Evolutionary conservation across 495 filamentous ascomycete species (phyloP).

Genomic region (Poronia punctata): DNA sequence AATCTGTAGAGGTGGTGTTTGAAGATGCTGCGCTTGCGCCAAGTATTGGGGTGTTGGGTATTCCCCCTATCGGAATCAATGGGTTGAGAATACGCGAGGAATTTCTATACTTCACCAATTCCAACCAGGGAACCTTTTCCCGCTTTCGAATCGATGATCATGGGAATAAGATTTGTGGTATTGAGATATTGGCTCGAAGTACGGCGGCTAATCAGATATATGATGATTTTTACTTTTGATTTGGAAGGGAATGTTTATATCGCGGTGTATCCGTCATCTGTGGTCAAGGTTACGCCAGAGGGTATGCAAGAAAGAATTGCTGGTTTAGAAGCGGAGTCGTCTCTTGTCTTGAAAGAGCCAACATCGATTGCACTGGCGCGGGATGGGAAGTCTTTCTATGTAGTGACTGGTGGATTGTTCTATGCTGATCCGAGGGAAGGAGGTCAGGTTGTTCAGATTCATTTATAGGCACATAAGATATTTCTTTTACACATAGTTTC

Average conservation of each 20-base stretch:
- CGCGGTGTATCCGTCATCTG: constrained; percentile 14
- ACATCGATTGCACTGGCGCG: constrained; percentile 19
- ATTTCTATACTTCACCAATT: constrained; percentile 37
- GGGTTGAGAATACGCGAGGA: constrained; percentile 22
- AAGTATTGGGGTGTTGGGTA: neutral
- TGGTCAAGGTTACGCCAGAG: constrained; percentile 22
- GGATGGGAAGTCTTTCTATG: constrained; percentile 14
- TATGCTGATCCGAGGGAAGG: constrained; percentile 4
- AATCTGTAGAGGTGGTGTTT: constrained; percentile 9
- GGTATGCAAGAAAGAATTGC: constrained; percentile 19
- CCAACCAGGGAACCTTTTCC: constrained; percentile 26
- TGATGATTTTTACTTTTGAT: constrained; percentile 22
- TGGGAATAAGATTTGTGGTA: constrained; percentile 16
- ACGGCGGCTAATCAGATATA: constrained; percentile 21
- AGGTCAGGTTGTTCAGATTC: constrained; percentile 6
- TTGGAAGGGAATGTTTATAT: constrained; percentile 25
- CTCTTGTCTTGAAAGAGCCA: constrained; percentile 15
- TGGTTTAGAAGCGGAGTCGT: constrained; percentile 12
- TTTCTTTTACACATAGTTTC: no score
- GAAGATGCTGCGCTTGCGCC: constrained; percentile 1
- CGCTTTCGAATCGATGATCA: constrained; percentile 22
- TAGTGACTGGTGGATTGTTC: constrained; percentile 14
- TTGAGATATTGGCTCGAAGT: constrained; percentile 11
- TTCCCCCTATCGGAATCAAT: constrained; percentile 32
- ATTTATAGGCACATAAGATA: no score